A percentile compares a stretch with the other conserved stretches of the same genome.
phyloP scores from a whole-genome alignment of 108 stramenopile genomes.

The Pseudonitzschia multistriata region DNA sequence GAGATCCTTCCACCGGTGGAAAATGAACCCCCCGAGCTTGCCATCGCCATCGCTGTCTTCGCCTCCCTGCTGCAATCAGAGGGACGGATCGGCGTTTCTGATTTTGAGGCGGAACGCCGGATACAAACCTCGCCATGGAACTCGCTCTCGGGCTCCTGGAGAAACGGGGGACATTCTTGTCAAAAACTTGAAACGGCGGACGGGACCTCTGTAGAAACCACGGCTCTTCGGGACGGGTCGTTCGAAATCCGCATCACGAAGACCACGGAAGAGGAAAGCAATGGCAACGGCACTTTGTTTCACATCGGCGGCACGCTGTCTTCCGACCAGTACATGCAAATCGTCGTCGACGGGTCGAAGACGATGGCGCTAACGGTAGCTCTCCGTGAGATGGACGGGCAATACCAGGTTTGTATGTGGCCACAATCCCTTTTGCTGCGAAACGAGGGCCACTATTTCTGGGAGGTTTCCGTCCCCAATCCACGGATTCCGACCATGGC shows the following conservation, averaged over 20 bases:
- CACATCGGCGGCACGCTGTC: conserved; percentile 27
- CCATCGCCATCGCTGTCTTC: conserved; percentile 23
- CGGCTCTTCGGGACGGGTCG: conserved; percentile 45
- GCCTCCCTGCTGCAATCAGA: conserved; percentile 44
- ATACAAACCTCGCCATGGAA: conserved; percentile 35
- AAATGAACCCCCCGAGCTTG: conserved; percentile 27
- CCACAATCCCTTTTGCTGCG: conserved; percentile 8
- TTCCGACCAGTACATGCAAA: conserved; percentile 16
- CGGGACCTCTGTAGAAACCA: conserved; percentile 28
- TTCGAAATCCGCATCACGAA: conserved; percentile 35
- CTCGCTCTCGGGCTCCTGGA: conserved; percentile 46
- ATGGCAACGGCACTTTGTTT: background rate
- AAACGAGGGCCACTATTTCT: conserved; percentile 16
- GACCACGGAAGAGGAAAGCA: background rate
- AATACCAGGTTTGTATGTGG: conserved; percentile 46
- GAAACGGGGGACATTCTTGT: conserved; percentile 26
- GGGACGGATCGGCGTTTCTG: conserved; percentile 27
- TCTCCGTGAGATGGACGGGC: conserved; percentile 23
- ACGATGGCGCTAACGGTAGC: conserved; percentile 12
- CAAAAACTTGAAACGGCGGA: conserved; percentile 15
- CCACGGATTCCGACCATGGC: conserved; percentile 12
- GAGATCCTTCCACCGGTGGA: conserved; percentile 25
- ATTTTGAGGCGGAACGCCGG: conserved; percentile 16
- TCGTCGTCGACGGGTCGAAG: conserved; percentile 26
- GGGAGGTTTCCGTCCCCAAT: conserved; percentile 21